These are phyloP conservation scores for Hylodesmum podocarpum DNA, from an alignment of 306 rosid genomes.

Conservation along the genomic window DNA sequence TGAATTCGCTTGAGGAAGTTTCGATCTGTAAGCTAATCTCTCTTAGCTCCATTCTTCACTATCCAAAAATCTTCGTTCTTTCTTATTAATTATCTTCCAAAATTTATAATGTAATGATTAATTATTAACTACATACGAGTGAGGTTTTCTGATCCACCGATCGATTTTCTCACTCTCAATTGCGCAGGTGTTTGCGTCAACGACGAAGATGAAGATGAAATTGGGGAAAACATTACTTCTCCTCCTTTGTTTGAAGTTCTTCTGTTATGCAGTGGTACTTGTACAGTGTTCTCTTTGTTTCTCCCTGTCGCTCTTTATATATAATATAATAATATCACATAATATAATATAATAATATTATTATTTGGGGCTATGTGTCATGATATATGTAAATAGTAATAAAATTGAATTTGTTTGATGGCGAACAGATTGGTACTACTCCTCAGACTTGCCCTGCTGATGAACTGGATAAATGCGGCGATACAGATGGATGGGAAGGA, in stretches of 20 bases:
- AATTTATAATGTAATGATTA: not conserved
- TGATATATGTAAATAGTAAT: not conserved
- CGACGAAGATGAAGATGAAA: slow-evolving; percentile 50
- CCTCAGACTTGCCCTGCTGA: slow-evolving; percentile 73
- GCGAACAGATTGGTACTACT: slow-evolving; percentile 54
- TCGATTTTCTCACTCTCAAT: not conserved
- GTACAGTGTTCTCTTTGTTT: not conserved
- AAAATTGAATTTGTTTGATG: not conserved
- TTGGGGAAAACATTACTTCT: slow-evolving; percentile 39
- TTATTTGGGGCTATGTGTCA: not conserved
- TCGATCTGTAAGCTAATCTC: not conserved
- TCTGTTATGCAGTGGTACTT: slow-evolving; percentile 56
- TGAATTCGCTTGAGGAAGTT: not conserved
- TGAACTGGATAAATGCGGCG: slow-evolving; percentile 44
- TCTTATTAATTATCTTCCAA: not conserved
- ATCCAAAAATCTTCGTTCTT: not conserved
- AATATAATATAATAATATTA: not conserved
- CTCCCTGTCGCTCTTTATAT: not conserved
- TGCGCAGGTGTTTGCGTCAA: slow-evolving; percentile 34
- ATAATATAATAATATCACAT: too few relatives aligned
- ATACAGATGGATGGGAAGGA: slow-evolving; percentile 73
- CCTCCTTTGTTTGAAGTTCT: slow-evolving; percentile 48
- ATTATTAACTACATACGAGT: too few relatives aligned
- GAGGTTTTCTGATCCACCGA: not conserved
- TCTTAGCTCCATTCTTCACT: not conserved